Conservation (phyloP, 192 early-diverging fungal genomes). For the Backusella luteola region DNA sequence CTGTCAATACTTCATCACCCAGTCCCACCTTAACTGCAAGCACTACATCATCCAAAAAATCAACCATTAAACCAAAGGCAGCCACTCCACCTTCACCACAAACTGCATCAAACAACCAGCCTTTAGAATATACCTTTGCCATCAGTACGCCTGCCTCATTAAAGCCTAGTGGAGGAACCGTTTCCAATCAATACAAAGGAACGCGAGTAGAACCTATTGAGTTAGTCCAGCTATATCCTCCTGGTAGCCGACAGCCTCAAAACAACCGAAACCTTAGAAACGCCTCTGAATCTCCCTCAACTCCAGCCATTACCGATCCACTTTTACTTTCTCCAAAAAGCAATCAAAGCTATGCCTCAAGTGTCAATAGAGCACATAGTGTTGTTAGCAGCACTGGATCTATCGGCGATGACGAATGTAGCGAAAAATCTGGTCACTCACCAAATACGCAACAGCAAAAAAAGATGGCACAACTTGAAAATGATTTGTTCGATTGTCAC, state of each 20-base stretch:
- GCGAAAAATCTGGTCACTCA: background rate
- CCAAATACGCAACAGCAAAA: background rate
- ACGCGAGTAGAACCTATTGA: constrained; percentile 6
- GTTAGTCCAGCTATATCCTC: constrained; percentile 15
- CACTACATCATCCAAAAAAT: background rate
- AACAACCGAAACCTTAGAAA: background rate
- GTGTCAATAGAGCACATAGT: background rate
- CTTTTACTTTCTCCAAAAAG: background rate
- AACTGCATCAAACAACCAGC: background rate
- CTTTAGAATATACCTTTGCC: constrained; percentile 27
- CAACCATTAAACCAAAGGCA: background rate
- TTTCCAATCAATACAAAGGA: background rate
- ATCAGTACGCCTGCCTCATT: constrained; percentile 27
- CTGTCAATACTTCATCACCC: background rate
- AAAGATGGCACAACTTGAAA: background rate
- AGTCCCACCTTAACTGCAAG: background rate
- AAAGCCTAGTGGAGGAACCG: background rate
- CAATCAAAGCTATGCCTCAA: background rate
- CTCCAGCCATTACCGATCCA: background rate
- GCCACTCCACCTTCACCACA: background rate
- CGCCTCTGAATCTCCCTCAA: background rate
- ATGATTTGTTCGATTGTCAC: constrained; percentile 10
- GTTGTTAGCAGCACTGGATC: background rate
- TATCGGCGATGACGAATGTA: background rate
- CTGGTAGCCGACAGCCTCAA: background rate